A percentile compares a stretch with the other conserved stretches of the same genome.
phyloP scores from a whole-genome alignment of 1,284 basidiomycete species.

The Termitomyces sp. region DNA sequence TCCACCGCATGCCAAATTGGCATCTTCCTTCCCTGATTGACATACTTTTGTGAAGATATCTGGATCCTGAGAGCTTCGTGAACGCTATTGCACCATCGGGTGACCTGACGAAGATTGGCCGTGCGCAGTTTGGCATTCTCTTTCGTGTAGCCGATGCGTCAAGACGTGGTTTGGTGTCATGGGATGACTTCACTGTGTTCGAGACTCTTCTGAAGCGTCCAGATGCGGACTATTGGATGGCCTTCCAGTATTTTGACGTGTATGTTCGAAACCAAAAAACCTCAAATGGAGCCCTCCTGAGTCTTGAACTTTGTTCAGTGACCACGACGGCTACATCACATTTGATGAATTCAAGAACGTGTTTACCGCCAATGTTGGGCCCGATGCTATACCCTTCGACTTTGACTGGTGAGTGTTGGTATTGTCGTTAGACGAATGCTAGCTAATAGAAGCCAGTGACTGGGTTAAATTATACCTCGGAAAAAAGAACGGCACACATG shows the following conservation, averaged over 20 bases:
- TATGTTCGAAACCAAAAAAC: conserved; percentile 37
- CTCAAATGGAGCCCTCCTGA: background rate
- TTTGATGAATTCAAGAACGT: conserved; percentile 93
- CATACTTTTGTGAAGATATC: conserved; percentile 47
- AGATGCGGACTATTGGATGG: conserved; percentile 94
- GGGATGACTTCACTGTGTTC: conserved; percentile 93
- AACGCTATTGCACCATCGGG: conserved; percentile 86
- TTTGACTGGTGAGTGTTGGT: conserved; percentile 71
- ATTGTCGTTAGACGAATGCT: conserved; percentile 1
- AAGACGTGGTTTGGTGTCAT: conserved; percentile 77
- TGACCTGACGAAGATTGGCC: conserved; percentile 80
- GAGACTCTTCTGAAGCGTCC: conserved; percentile 86
- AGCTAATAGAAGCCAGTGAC: conserved; percentile 45
- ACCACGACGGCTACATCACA: conserved; percentile 83
- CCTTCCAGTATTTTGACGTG: conserved; percentile 95
- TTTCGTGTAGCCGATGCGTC: conserved; percentile 87
- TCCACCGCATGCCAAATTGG: conserved; percentile 21
- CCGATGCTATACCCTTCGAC: conserved; percentile 87
- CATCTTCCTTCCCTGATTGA: conserved; percentile 6
- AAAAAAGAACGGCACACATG: conserved; percentile 83
- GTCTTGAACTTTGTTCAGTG: conserved; percentile 39
- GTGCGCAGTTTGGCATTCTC: conserved; percentile 81
- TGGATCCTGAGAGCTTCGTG: conserved; percentile 83
- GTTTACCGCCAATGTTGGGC: conserved; percentile 75
- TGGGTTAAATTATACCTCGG: conserved; percentile 95